Evolutionary conservation across 2,329 filamentous ascomycete genomes (phyloP).

Genomic region (Periconia sp.): DNA sequence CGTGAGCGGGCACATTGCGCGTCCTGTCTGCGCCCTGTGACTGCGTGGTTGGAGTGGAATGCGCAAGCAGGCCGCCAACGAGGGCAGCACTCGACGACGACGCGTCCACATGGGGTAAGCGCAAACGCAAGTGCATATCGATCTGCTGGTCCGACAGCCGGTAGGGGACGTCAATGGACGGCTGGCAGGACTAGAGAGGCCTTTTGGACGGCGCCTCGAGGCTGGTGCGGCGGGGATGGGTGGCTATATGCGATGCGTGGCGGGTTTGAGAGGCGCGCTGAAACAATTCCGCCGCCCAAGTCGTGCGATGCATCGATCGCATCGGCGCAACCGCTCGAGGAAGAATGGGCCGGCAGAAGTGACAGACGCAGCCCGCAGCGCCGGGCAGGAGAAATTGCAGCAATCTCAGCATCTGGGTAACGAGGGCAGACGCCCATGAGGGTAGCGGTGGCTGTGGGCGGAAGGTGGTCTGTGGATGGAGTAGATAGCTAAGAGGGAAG

Average conservation of each 20-base stretch:
- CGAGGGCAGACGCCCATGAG: neutral
- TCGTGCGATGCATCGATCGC: conserved; percentile 1
- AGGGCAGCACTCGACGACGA: conserved; percentile 1
- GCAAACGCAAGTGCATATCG: conserved; percentile 11
- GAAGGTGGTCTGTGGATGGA: neutral
- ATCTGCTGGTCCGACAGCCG: conserved; percentile 9
- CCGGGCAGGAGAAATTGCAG: neutral
- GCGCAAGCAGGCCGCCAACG: neutral
- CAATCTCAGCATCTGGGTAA: neutral
- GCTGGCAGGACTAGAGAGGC: conserved; percentile 11
- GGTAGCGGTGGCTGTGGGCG: too few relatives aligned
- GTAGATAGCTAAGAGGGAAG: neutral
- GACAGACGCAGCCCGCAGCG: neutral
- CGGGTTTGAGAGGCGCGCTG: conserved; percentile 15
- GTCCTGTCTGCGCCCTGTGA: conserved; percentile 2
- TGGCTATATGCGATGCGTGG: conserved; percentile 16
- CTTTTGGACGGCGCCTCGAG: conserved; percentile 6
- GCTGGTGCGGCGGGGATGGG: conserved; percentile 10
- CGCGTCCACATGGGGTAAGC: too few relatives aligned
- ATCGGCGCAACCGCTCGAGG: conserved; percentile 2
- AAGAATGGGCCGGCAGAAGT: conserved; percentile 3
- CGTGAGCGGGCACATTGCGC: conserved; percentile 5
- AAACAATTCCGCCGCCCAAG: conserved; percentile 14
- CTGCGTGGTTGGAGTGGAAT: conserved; percentile 8
- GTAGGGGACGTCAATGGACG: conserved; percentile 10